phyloP scores from a whole-genome alignment of 108 stramenopile species.

The Licmophora abbreviata region DNA sequence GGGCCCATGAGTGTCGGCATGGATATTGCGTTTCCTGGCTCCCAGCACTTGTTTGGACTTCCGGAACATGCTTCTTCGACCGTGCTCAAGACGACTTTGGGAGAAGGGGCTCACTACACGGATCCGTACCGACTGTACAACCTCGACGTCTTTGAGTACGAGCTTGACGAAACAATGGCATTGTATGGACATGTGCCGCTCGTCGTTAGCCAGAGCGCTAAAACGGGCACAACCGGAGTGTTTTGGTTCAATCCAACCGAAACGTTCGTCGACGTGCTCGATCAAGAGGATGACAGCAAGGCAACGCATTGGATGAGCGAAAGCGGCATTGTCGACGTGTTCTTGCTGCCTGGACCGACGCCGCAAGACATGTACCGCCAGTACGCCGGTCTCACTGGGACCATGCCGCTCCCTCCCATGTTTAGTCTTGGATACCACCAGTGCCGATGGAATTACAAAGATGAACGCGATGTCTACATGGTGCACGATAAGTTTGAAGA shows the following conservation, averaged over 20 bases:
- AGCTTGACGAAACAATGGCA: constrained; percentile 96
- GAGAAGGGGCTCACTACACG: constrained; percentile 63
- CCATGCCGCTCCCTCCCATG: constrained; percentile 83
- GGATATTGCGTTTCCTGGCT: constrained; percentile 85
- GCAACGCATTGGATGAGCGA: constrained; percentile 93
- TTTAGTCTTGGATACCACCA: constrained; percentile 99
- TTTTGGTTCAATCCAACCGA: constrained; percentile 99
- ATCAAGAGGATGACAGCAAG: constrained; percentile 23
- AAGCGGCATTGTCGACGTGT: constrained; percentile 83
- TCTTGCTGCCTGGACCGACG: constrained; percentile 76
- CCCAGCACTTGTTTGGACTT: constrained; percentile 85
- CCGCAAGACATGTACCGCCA: constrained; percentile 74
- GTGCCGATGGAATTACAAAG: constrained; percentile 99
- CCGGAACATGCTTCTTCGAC: constrained; percentile 96
- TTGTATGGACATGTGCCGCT: constrained; percentile 95
- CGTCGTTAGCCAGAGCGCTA: constrained; percentile 60
- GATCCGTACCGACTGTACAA: constrained; percentile 99
- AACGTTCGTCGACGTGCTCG: constrained; percentile 94
- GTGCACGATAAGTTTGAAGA: constrained; percentile 94
- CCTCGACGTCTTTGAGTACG: constrained; percentile 99
- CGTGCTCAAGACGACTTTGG: constrained; percentile 73
- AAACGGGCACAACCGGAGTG: constrained; percentile 76
- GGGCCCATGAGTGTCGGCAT: constrained; percentile 95
- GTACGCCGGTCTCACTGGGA: constrained; percentile 87
- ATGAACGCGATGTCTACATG: constrained; percentile 90